Evolutionary conservation across 2,329 filamentous ascomycete genomes (phyloP), one percentile per base, ranked within the genome.

Genomic region (Aspergillus terreus): DNA sequence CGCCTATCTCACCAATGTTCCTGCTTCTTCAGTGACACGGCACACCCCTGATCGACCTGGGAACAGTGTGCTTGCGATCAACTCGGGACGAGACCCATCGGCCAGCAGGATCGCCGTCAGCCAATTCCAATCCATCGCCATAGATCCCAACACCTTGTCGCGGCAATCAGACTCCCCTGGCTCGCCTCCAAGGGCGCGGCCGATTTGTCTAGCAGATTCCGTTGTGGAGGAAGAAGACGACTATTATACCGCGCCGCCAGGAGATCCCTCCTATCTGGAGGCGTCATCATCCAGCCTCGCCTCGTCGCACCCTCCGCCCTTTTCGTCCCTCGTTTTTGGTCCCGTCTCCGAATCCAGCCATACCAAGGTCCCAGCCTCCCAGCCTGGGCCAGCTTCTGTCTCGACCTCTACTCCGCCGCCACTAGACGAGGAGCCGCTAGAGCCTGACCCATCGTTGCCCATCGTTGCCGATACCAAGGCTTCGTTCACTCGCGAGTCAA

Each of bases 401-500:
- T 76, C 79, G 53, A 75, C 77, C 23, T 78, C 80, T 61, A 76
- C 78, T 58, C 72, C 80, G 45, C 74, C 77, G 52, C 76, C 80
- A 46, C 76, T 76, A 7, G 35, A 30, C 48, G 74, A 77, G 57
- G 77, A 79, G 61, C 68, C 71, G 60, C 72, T 76, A 53, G 74
- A 77, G 40, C 58, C 71, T 51, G 64, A 71, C 51, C 65, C 69
- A 48, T 68, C 68, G 53, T 77, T 78, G 50, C 76, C 78, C 32
- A 76, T 80, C 60, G 75, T 82, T 63, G 83, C 84, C 59, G 90
- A 95, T 68, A 92, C 90, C 66, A 95, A 96, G 75, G 85, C 87
- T 63, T 88, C 86, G 47, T 84, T 95, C 65, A 87, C 89, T n/a
- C 80, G 77, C 62, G 91, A 95, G 71, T 87, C 82, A 60, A 95